Evolutionary conservation across 2,329 filamentous ascomycete genomes (phyloP).

Genomic region (Colletotrichum cereale): DNA sequence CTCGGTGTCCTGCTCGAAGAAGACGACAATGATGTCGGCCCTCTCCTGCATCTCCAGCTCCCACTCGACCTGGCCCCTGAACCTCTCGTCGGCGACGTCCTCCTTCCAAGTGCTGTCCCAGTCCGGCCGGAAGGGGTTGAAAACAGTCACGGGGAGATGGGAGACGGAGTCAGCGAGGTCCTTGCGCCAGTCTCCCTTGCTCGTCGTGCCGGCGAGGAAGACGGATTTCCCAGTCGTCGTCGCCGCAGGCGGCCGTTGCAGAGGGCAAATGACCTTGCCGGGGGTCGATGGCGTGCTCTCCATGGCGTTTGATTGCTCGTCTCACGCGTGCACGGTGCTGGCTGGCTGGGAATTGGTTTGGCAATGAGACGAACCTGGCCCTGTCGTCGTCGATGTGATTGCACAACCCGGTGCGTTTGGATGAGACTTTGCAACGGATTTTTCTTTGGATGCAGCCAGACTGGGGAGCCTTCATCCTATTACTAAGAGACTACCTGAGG

Average conservation of each 20-base stretch:
- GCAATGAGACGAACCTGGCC: not conserved
- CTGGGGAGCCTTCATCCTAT: not conserved
- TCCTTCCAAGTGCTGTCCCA: conserved; percentile 69
- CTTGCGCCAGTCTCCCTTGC: conserved; percentile 62
- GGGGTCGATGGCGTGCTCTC: conserved; percentile 34
- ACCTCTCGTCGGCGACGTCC: conserved; percentile 59
- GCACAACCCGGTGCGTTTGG: not conserved
- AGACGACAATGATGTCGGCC: conserved; percentile 68
- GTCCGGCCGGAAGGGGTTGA: conserved; percentile 67
- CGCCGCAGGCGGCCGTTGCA: not conserved
- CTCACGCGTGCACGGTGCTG: not conserved
- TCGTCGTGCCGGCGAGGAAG: conserved; percentile 72
- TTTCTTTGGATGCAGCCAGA: too few species aligned
- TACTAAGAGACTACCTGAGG: not conserved
- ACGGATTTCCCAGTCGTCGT: conserved; percentile 49
- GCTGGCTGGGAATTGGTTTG: not conserved
- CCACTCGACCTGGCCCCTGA: conserved; percentile 69
- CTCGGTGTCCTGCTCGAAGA: conserved; percentile 64
- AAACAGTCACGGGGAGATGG: conserved; percentile 63
- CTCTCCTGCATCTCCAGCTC: conserved; percentile 68
- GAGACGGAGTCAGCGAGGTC: conserved; percentile 56
- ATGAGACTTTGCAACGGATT: not conserved
- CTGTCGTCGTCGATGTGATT: not conserved
- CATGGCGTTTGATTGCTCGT: not conserved
- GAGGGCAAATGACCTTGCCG: conserved; percentile 38